Evolutionary conservation across 495 filamentous ascomycete species (phyloP), one percentile per base, ranked within the genome.

Genomic region (Penicillium macrosclerotiorum): DNA sequence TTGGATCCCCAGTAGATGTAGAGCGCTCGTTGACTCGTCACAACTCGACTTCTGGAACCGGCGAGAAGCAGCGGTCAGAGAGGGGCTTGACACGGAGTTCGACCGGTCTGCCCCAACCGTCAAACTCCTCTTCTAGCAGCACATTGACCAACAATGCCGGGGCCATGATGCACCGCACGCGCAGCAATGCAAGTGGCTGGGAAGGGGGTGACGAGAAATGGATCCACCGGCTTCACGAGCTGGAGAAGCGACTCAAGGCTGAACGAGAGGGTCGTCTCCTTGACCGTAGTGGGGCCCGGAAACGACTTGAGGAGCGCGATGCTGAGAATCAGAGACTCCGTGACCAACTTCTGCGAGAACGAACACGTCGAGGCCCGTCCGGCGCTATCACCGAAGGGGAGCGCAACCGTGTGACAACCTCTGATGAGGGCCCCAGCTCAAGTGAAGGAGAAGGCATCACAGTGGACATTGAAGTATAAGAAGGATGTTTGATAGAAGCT

Each of bases 221-320:
- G 89, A 82, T 90, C 54, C 78, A 94, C 34, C 73, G 94, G 14
- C 68, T 98, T 13, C 78, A 85, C 39, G 90, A 96, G 52, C 64
- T 97, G 31, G 94, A 98, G 74, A 79, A 83, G 57, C 79, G 91
- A 52, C 74, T 98, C 20, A 95, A 96, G 57, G 82, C 84, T 14
- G 93, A 98, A 64, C 71, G 93, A 8, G 93, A 96, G 62, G 91
- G 81, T n/a, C 72, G 94, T 27, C 60, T 91, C 19, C 63, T 93
- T 33, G 93, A 98, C 69, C 81, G 92, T 16, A 83, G 72, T 20
- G 89, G 87, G 29, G 93, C 93, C 26, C 74, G 86, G 47, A 85
- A 88, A 73, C 74, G 93, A 52, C 75, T 98, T 18, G 87, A 91
- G 54, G 88, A 95, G 60, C 88, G 85, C 22, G 80, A 84, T 62